A percentile compares a stretch with the other conserved stretches of the same genome.
Evolutionary conservation across 148 eudicot species (phyloP).

Genomic region (Chenopodium quinoa): DNA sequence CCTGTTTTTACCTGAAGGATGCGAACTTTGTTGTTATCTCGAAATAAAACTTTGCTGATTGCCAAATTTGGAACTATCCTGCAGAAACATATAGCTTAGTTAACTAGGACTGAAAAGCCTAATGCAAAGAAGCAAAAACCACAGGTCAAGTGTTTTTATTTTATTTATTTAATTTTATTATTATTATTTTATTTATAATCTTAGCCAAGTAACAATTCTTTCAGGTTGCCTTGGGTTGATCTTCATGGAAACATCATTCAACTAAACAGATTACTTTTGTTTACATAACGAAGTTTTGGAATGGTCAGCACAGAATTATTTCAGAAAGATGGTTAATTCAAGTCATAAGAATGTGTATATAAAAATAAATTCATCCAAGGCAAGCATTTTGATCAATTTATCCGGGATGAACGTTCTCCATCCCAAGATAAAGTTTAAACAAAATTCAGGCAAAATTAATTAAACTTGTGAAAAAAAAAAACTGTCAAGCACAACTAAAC

Average conservation of each 20-base stretch:
- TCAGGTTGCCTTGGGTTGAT: background rate
- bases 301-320: background rate
- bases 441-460: background rate
- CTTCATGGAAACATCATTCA: background rate
- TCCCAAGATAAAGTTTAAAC: background rate
- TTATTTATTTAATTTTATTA: too few relatives aligned
- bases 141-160: background rate
- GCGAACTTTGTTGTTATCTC: slow-evolving; percentile 93
- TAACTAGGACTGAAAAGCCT: background rate
- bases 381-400: background rate
- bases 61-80: slow-evolving; percentile 98
- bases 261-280: background rate
- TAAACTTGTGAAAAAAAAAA: background rate
- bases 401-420: background rate
- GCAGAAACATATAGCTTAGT: slow-evolving; percentile 25
- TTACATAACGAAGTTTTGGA: background rate
- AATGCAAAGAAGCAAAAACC: slow-evolving; percentile 10
- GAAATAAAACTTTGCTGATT: slow-evolving; percentile 77
- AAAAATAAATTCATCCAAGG: background rate
- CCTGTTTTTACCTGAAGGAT: slow-evolving; percentile 64
- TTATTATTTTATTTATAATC: too few relatives aligned
- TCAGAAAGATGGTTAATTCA: background rate
- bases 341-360: background rate
- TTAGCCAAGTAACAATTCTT: background rate
- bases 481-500: background rate